These are phyloP conservation scores for Leccinum aurantiacum DNA, from an alignment of 768 basidiomycete species.

Conservation along the genomic window DNA sequence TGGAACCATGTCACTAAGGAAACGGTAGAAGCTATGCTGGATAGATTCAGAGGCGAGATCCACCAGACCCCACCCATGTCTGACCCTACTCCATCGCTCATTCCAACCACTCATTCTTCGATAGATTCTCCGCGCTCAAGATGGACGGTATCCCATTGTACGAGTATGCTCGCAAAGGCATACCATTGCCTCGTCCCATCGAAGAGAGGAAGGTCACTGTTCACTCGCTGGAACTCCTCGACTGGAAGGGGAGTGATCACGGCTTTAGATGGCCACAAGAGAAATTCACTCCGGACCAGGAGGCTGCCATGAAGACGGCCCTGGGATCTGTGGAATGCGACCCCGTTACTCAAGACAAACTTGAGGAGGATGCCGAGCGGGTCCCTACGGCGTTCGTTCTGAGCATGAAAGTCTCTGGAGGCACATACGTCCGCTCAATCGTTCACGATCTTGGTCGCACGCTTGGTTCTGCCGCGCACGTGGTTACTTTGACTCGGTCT, in stretches of 20 bases:
- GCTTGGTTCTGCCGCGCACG: conserved; percentile 87
- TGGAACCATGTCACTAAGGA: conserved; percentile 85
- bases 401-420: conserved; percentile 91
- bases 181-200: conserved; percentile 92
- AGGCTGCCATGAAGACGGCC: conserved; percentile 64
- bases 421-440: conserved; percentile 95
- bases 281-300: conserved; percentile 65
- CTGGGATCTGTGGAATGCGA: conserved; percentile 49
- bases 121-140: conserved; percentile 94
- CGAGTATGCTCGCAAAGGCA: conserved; percentile 91
- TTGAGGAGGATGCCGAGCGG: conserved; percentile 34
- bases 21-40: conserved; percentile 65
- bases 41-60: conserved; percentile 82
- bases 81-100: conserved; percentile 15
- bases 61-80: conserved; percentile 92
- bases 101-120: conserved; percentile 8
- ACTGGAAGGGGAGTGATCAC: conserved; percentile 81
- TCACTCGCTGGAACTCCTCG: conserved; percentile 72
- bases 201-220: conserved; percentile 82
- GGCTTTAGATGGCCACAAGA: conserved; percentile 74
- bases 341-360: conserved; percentile 35
- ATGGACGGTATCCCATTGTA: conserved; percentile 97
- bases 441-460: conserved; percentile 89
- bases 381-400: conserved; percentile 80
- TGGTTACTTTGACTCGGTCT: conserved; percentile 87